Evolutionary conservation across 306 rosid genomes (phyloP).

Genomic region (Ceratonia siliqua): DNA sequence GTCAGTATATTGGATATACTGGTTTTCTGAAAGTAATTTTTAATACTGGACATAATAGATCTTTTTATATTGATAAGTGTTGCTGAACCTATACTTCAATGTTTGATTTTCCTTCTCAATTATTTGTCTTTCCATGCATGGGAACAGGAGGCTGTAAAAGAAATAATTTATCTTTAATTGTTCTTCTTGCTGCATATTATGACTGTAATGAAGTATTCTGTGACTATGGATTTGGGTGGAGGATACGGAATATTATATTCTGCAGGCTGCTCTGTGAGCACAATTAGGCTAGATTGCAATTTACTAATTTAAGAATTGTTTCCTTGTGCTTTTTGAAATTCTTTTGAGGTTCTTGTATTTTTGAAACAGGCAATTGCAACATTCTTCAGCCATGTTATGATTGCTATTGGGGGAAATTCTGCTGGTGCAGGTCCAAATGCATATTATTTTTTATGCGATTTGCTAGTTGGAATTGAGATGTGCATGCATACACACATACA

Average conservation of each 20-base stretch:
- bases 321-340: conserved; percentile 12
- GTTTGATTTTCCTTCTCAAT: background rate
- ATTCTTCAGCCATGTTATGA: conserved; percentile 79
- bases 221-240: background rate
- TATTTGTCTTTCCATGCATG: background rate
- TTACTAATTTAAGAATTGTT: conserved; percentile 14
- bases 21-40: background rate
- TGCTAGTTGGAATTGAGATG: background rate
- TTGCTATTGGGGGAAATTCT: conserved; percentile 81
- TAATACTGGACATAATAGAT: background rate
- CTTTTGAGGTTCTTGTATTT: conserved; percentile 28
- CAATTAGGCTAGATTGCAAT: background rate
- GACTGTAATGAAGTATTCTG: background rate
- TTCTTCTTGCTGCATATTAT: conserved; percentile 10
- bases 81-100: background rate
- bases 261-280: background rate
- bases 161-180: background rate
- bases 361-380: conserved; percentile 68
- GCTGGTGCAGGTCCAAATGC: conserved; percentile 60
- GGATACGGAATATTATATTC: background rate
- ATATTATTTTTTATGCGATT: conserved; percentile 1
- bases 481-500: background rate
- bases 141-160: background rate
- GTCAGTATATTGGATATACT: conserved; percentile 1
- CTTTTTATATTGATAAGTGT: background rate